These are phyloP conservation scores for Didymella segeticola DNA, from an alignment of 2,329 filamentous ascomycete species.

Conservation along the genomic window DNA sequence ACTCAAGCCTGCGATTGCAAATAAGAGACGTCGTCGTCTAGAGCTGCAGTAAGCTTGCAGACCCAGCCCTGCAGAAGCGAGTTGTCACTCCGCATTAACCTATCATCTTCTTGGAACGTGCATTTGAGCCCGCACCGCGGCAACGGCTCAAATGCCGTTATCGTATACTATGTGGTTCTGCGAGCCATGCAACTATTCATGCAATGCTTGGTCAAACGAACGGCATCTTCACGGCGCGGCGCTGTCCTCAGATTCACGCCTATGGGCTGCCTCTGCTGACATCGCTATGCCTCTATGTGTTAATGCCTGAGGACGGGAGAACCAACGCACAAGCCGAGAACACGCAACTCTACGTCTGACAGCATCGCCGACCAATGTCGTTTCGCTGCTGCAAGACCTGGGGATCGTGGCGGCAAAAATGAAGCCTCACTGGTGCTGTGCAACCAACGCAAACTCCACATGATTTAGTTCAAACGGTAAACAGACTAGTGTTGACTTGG, in stretches of 20 bases:
- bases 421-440: background rate
- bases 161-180: background rate
- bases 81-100: background rate
- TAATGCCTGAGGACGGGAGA: background rate
- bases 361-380: background rate
- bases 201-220: background rate
- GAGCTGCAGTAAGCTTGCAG: background rate
- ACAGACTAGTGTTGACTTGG: too few relatives aligned
- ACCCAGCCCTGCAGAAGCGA: background rate
- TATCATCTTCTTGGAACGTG: background rate
- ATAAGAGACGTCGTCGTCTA: background rate
- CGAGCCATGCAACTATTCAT: background rate
- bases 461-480: too few relatives aligned
- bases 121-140: background rate
- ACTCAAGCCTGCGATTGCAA: background rate
- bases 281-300: background rate
- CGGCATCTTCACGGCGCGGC: background rate
- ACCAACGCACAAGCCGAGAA: background rate
- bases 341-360: background rate
- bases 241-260: background rate
- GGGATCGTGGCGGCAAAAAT: background rate
- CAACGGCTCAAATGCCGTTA: background rate
- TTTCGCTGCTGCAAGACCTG: background rate
- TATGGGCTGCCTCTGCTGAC: background rate
- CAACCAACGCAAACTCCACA: background rate